Conservation (phyloP, 768 basidiomycete species). For the Lentinula sp. region DNA sequence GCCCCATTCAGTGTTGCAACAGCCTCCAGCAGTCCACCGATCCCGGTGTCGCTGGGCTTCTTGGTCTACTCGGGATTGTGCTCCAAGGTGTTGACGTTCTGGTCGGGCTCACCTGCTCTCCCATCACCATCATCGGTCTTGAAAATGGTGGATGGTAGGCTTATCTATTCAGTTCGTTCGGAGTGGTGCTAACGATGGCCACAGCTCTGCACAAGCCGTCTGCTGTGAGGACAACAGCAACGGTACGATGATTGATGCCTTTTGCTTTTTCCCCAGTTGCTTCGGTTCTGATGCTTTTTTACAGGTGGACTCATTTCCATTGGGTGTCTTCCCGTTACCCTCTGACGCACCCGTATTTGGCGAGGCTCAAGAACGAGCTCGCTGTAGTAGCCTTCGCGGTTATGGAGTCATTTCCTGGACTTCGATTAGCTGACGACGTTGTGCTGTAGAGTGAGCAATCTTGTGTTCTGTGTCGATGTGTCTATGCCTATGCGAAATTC, state of each 20-base stretch:
- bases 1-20: conserved; percentile 24
- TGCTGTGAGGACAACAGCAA: conserved; percentile 1
- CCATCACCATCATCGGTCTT: not conserved
- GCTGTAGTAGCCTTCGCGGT: too few species aligned
- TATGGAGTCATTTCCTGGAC: too few species aligned
- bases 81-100: conserved; percentile 33
- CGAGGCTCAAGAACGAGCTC: not conserved
- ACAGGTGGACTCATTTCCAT: not conserved
- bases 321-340: not conserved
- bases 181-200: too few species aligned
- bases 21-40: conserved; percentile 14
- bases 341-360: not conserved
- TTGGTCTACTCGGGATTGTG: conserved; percentile 30
- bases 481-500: too few species aligned
- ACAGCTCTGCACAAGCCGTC: not conserved
- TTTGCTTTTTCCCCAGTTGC: not conserved
- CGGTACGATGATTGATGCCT: not conserved
- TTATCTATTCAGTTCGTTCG: not conserved
- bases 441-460: too few species aligned
- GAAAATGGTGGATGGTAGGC: not conserved
- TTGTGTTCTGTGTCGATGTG: too few species aligned
- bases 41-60: conserved; percentile 5
- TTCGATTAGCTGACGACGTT: too few species aligned
- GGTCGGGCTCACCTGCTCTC: conserved; percentile 3
- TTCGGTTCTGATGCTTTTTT: not conserved